Evolutionary conservation across 306 rosid genomes (phyloP), one percentile per base, ranked within the genome.

Genomic region (Astragalus membranaceus): DNA sequence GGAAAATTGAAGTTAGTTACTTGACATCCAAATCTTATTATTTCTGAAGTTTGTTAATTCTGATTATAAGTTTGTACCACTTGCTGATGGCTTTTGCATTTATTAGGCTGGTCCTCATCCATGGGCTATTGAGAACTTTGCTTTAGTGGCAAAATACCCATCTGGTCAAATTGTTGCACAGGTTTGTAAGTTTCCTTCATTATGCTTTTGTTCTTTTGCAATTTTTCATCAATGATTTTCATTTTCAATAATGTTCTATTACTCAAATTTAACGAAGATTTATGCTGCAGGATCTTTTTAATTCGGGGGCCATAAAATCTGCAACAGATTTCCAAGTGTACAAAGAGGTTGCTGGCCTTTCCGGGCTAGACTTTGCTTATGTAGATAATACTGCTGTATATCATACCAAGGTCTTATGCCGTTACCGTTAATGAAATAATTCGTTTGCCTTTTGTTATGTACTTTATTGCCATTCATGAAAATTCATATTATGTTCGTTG

Each of bases 291-390:
- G 97, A 94, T 78, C 70, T 94, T 52, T 94, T 94, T 78, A 64
- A 92, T 79, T 90, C 90, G 8, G 98, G 98, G 74, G 92, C 82
- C 82, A 88, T 90, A 72, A 94, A 90, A 76, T 90, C 96, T 76
- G 90, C 96, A 36, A 94, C 98, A 29, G 98, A 94, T 83, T 88
- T 94, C 72, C 97, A 94, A 83, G 84, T 94, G 32, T 94, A 94
- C 81, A 87, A 56, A 82, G 97, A 94, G 69, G 83, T 88, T 84
- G 92, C 92, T 67, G 96, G 92, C 69, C 92, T 94, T 81, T 87
- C 98, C 12, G 98, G 98, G 56, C 94, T 94, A 73, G 98, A 94
- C 84, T 87, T 94, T 83, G 98, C 96, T 5, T 94, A 81, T 66
- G 14, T 84, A 3, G 98, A 94, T 76, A 87, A 85, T 17, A 78